Evolutionary conservation across 192 early-diverging fungal species (phyloP).

Genomic region (Neocallimastix lanati): DNA sequence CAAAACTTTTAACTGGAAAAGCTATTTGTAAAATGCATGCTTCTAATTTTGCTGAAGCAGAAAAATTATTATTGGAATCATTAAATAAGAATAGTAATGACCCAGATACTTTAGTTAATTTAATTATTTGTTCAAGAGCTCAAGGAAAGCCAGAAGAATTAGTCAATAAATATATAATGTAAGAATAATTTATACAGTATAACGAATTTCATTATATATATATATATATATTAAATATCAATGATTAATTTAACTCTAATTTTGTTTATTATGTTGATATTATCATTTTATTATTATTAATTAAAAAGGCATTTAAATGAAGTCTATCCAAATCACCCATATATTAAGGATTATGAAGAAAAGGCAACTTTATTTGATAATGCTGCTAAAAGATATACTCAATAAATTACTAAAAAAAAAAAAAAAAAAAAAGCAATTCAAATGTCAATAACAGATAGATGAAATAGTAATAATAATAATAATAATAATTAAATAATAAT

Average conservation of each 20-base stretch:
- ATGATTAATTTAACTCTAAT: no score
- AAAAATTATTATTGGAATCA: conserved; percentile 56
- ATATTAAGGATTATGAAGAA: neutral
- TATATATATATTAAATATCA: no score
- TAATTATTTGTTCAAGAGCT: conserved; percentile 54
- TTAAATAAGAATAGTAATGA: conserved; percentile 49
- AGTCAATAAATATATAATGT: conserved; percentile 43
- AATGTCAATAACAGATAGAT: no score
- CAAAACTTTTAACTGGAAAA: conserved; percentile 55
- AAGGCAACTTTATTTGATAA: neutral
- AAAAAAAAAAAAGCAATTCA: no score
- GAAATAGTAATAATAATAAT: no score
- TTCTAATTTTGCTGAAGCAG: conserved; percentile 66
- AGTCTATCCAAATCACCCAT: neutral
- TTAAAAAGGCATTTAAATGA: neutral
- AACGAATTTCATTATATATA: no score
- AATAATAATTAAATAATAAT: no score
- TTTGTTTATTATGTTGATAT: no score
- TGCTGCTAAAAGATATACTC: neutral
- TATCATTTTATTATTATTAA: no score
- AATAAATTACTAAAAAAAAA: neutral
- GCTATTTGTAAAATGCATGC: conserved; percentile 68
- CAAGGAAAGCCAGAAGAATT: conserved; percentile 49
- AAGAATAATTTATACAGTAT: no score
- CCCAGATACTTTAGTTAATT: conserved; percentile 73